Base-by-base conservation (phyloP, 257 asterid genomes). In the Cruciata laevipes region DNA sequence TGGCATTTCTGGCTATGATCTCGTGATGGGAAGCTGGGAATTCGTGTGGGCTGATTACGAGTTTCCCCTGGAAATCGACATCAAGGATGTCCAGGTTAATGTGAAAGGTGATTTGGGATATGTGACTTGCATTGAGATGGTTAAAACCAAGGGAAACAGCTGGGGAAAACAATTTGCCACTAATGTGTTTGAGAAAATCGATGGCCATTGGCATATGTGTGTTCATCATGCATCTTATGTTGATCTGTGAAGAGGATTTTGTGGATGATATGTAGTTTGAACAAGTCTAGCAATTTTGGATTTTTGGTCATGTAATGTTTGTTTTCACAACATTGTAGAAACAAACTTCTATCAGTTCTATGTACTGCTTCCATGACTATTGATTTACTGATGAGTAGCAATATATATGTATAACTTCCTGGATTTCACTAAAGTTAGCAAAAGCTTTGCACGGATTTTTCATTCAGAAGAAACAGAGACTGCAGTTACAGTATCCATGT, bases 21-120 rank as follows among this genome's bases (percentile, higher is more conserved):
- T 90, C 32, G 83, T 94, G 42, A 94, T 94, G 99, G 99, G 99
- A 31, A 90, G 97, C 78, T 90, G 97, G 99, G 99, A 90, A 65
- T 88, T 88, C 24, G 97, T 94, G 27, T 90, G 97, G 99, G 99
- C 97, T 1, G 99, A 94, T 65, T 90, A 90, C 27, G 97, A 90
- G 57, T 90, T 94, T 66, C 96, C 99, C 0, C 83, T 94, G 13
- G 88, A 90, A 35, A 88, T 90, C 2, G 96, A 94, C 83, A 81
- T 79, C 14, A 87, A 81, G 88, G 97, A 90, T 67, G 95, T 78
- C n/a, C 92, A 85, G 74, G 95, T 85, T 62, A 95, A 87, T 20
- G 87, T 87, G 37, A 86, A 85, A 71, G 95, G 95, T 0, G 96
- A 84, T 18, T 17, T 82, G 1, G 96, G 96, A 66, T 90, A 84